Conservation (phyloP, 768 basidiomycete genomes). For the Auriculariales sp. region DNA sequence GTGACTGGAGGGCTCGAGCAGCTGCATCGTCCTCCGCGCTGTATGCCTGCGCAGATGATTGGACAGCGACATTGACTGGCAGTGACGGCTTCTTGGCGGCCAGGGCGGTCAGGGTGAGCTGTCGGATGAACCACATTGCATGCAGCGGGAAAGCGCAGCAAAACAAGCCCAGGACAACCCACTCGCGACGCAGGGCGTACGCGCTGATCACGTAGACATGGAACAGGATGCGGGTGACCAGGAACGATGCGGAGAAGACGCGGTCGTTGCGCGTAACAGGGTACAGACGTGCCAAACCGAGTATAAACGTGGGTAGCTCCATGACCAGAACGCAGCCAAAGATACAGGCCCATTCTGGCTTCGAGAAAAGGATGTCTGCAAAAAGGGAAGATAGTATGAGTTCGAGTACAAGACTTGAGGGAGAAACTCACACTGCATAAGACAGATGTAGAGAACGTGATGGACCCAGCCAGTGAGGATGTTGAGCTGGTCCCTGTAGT, state of each 20-base stretch:
- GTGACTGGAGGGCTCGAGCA: not conserved
- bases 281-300: slow-evolving; percentile 30
- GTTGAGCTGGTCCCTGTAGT: slow-evolving; percentile 33
- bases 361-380: not conserved
- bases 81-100: not conserved
- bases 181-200: slow-evolving; percentile 15
- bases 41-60: not conserved
- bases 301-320: slow-evolving; percentile 39
- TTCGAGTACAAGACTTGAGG: slow-evolving; percentile 33
- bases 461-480: slow-evolving; percentile 43
- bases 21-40: not conserved
- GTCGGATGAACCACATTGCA: slow-evolving; percentile 34
- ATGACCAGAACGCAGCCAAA: slow-evolving; percentile 3
- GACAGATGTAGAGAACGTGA: slow-evolving; percentile 27
- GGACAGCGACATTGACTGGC: not conserved
- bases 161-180: slow-evolving; percentile 25
- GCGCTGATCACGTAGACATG: slow-evolving; percentile 25
- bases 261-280: slow-evolving; percentile 32
- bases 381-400: slow-evolving; percentile 7
- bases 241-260: slow-evolving; percentile 35
- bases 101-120: not conserved
- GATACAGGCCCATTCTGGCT: not conserved
- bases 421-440: slow-evolving; percentile 32
- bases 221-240: slow-evolving; percentile 34
- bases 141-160: slow-evolving; percentile 32